Conservation (phyloP, 2,329 filamentous ascomycete genomes). For the Neodidymelliopsis sp. region DNA sequence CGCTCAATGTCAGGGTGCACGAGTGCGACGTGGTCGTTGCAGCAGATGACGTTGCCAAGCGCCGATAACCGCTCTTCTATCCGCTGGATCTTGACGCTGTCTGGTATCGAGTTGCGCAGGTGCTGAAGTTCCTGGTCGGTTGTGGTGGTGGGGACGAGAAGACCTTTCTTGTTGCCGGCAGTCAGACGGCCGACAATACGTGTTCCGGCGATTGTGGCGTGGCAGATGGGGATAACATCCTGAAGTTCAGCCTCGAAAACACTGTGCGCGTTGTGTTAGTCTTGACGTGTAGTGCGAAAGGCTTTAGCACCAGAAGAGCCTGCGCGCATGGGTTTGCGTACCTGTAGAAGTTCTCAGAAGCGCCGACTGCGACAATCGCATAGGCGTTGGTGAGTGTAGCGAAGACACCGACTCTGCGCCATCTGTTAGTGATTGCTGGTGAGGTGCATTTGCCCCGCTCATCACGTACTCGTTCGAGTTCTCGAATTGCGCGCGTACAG, state of each 20-base stretch:
- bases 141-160: conserved; percentile 93
- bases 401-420: conserved; percentile 88
- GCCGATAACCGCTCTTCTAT: conserved; percentile 97
- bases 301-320: neutral
- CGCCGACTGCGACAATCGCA: conserved; percentile 90
- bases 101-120: conserved; percentile 91
- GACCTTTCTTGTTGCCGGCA: conserved; percentile 94
- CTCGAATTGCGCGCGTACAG: conserved; percentile 73
- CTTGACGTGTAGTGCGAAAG: neutral
- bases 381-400: conserved; percentile 96
- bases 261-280: conserved; percentile 56
- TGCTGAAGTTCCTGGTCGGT: conserved; percentile 99
- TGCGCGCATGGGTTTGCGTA: conserved; percentile 44
- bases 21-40: conserved; percentile 95
- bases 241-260: conserved; percentile 97
- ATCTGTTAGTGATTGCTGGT: conserved; percentile 22
- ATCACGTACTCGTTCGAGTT: conserved; percentile 83
- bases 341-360: conserved; percentile 99
- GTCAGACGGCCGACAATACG: conserved; percentile 96
- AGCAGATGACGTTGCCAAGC: conserved; percentile 94
- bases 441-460: conserved; percentile 3
- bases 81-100: conserved; percentile 90
- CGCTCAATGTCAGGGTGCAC: conserved; percentile 96
- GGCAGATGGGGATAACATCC: conserved; percentile 96
- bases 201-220: conserved; percentile 95